Evolutionary conservation across 2,329 filamentous ascomycete species (phyloP), one percentile per base, ranked within the genome.

Genomic region (Immersiporthe knoxdaviesiana): DNA sequence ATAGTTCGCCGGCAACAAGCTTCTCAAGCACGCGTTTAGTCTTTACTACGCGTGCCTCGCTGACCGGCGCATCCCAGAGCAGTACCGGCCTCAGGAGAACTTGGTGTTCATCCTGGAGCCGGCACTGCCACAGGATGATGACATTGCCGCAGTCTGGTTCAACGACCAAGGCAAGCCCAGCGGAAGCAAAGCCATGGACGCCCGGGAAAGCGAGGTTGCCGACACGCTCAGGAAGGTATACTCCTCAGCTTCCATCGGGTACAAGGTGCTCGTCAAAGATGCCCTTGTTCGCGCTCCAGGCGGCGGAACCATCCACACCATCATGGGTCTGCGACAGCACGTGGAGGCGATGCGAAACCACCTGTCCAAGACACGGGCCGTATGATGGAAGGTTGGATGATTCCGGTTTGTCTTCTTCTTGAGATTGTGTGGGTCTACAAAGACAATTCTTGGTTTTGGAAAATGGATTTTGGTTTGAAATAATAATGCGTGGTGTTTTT

Each of bases 21-120:
- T 59, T n/a, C 56, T 59, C 16, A 59, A 59, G 56, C 56, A 59
- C 56, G 56, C 32, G 16, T 59, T 59, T 18, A 21, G 32, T 5
- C 30, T 59, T 21, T 59, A 59, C 56, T 59, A 59, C 32, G 56
- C 56, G 30, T 35, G 56, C 30, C n/a, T 37, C 16, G 56, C 56
- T 7, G 56, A 59, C 21, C 7, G 21, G 30, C 56, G 30, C 30
- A 59, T 59, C 32, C 32, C 56, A 16, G 30, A 59, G 11, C 6
- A 59, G 30, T 37, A 21, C 18, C 30, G 10, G 21, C 56, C 56
- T 6, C 21, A 18, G 6, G 32, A 14, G 11, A 7, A 32, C 8
- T 21, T 32, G 18, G 3, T 24, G 21, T 37, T 59, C 30, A 35
- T 59, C 32, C 56, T 59, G 6, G 56, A 59, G 56, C 56, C 56